Evolutionary conservation across 257 asterid genomes (phyloP).

Genomic region (Solanum ossicruentum): DNA sequence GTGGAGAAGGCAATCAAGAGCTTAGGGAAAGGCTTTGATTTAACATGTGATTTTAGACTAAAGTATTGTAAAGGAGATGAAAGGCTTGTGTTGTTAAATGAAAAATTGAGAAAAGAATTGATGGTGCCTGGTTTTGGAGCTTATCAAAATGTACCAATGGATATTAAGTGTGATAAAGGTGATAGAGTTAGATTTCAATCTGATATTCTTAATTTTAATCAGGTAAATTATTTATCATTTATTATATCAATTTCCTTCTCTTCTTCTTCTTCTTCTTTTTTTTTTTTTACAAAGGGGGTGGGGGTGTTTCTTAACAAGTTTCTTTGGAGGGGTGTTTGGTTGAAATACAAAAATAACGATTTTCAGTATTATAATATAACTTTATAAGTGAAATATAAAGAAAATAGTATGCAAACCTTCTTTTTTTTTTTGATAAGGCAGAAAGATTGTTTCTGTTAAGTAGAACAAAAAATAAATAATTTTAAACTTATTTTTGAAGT

Average conservation of each 20-base stretch:
- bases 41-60: conserved; percentile 63
- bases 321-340: not conserved
- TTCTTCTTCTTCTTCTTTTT: not conserved
- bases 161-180: conserved; percentile 78
- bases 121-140: conserved; percentile 61
- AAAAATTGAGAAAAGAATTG: conserved; percentile 30
- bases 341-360: not conserved
- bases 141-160: conserved; percentile 31
- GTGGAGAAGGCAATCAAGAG: conserved; percentile 50
- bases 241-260: not conserved
- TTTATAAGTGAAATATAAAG: not conserved
- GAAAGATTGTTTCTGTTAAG: not conserved
- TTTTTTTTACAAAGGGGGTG: not conserved
- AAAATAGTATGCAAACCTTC: not conserved
- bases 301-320: not conserved
- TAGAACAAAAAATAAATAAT: not conserved
- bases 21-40: conserved; percentile 84
- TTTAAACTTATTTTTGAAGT: too few species aligned
- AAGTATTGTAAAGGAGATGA: conserved; percentile 72
- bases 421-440: not conserved
- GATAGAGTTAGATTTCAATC: conserved; percentile 76
- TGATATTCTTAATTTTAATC: conserved; percentile 66
- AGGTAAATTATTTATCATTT: conserved; percentile 23
- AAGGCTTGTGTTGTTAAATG: conserved; percentile 44
- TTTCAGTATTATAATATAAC: not conserved